Percentiles rank a stretch among this genome's conserved stretches.
phyloP scores from a whole-genome alignment of 1,284 basidiomycete species.

The Ceratobasidium papillatum region DNA sequence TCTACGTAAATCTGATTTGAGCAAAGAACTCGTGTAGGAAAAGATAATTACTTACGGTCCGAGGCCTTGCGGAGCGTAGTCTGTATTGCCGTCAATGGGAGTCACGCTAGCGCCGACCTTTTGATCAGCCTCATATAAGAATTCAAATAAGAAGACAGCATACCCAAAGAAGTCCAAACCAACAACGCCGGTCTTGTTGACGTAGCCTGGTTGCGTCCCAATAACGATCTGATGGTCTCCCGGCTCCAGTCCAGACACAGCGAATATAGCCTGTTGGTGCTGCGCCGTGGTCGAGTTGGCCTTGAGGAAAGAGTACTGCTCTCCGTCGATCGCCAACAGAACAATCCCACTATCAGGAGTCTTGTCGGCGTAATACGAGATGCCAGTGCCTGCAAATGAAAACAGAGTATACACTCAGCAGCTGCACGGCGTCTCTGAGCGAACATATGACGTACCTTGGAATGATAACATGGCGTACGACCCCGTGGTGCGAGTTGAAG shows the following conservation, averaged over 20 bases:
- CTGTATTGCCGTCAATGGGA: neutral
- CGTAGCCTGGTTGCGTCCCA: neutral
- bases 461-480: neutral
- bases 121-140: neutral
- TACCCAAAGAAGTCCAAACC: slow-evolving; percentile 5
- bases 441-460: neutral
- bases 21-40: no score
- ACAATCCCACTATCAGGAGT: neutral
- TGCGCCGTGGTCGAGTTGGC: neutral
- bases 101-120: neutral
- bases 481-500: neutral
- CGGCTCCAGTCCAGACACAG: neutral
- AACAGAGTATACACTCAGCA: neutral
- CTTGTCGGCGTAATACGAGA: slow-evolving; percentile 8
- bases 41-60: neutral
- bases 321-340: neutral
- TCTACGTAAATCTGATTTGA: neutral
- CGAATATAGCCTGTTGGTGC: neutral
- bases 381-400: neutral
- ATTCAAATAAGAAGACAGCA: neutral
- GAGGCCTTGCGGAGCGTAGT: neutral
- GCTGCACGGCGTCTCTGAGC: neutral
- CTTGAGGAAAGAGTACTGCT: neutral
- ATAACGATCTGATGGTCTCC: slow-evolving; percentile 14
- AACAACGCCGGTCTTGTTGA: neutral